phyloP scores from a whole-genome alignment of 1,284 basidiomycete species.

The Moesziomyces antarcticus region DNA sequence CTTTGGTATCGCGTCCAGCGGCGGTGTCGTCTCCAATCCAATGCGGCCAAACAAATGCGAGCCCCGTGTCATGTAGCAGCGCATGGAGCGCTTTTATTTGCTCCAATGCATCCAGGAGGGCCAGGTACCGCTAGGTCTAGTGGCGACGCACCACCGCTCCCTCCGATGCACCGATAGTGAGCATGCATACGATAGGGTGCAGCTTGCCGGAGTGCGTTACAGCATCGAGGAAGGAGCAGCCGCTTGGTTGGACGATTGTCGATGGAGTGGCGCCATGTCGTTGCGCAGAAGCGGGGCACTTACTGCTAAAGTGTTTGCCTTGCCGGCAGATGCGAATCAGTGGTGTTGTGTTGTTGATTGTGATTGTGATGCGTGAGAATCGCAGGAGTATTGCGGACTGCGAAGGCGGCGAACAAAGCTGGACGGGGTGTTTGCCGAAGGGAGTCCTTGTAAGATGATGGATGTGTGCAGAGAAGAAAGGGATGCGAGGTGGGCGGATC shows the following conservation, averaged over 20 bases:
- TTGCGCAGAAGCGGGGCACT: slow-evolving; percentile 7
- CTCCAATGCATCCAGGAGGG: too few relatives aligned
- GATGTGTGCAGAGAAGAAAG: neutral
- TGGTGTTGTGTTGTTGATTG: neutral
- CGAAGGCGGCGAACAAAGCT: neutral
- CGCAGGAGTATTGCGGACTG: neutral
- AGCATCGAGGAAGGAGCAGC: neutral
- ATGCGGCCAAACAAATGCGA: too few relatives aligned
- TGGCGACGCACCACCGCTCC: too few relatives aligned
- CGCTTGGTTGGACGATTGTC: neutral
- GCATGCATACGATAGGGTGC: too few relatives aligned
- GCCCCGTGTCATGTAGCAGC: too few relatives aligned
- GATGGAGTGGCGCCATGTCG: neutral
- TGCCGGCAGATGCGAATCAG: slow-evolving; percentile 12
- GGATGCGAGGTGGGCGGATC: neutral
- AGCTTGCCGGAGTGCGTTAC: neutral
- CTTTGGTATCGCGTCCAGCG: too few relatives aligned
- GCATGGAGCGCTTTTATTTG: too few relatives aligned
- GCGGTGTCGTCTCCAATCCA: too few relatives aligned
- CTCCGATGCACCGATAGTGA: too few relatives aligned
- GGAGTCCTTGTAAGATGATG: neutral
- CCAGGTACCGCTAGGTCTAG: too few relatives aligned
- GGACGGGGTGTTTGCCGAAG: neutral
- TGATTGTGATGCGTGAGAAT: neutral
- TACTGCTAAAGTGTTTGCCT: slow-evolving; percentile 32